Base-by-base conservation (phyloP, 1,139 yeast species). In the Suhomyces wounanorum region DNA sequence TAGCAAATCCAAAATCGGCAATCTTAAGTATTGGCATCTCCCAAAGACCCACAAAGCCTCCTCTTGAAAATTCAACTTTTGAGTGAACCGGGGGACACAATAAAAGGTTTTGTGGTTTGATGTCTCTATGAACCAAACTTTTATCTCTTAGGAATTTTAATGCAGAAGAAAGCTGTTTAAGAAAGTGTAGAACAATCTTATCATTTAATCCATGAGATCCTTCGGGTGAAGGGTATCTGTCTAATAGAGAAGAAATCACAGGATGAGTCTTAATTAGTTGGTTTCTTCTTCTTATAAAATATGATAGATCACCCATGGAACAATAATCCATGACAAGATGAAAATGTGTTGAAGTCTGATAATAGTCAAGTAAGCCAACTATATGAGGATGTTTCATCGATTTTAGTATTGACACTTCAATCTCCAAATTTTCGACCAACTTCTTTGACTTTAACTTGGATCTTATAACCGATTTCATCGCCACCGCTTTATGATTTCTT, bases 241-340 rank as follows among this genome's bases (percentile, higher is more conserved):
- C 85, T 60, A 92, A 79, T 52, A 94, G 75, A 1, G 90, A 82
- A 33, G 86, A 84, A 40, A 92, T 82, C 43, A 89, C 80, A 0
- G 97, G 97, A 64, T 90, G 91, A 3, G 89, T 83, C 56, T 81
- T 79, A 30, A 83, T 81, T 42, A 92, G 73, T 63, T 87, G 91
- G 56, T 81, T 81, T 62, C 94, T 80, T 65, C 83, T 85, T 61
- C 89, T 82, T 49, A 94, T 91, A 60, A 94, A 87, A 63, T 85
- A 89, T 0, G 96, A 88, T 54, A 94, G 77, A 69, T 94, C 99
- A 9, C 99, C 99, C 68, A 94, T 76, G 0, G 97, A 85, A 66
- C 99, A 94, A 70, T 90, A 94, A 66, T 94, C 98, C 98, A 94
- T 94, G n/a, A 92, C 84, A 57, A 94, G 75, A 68, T 90, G 95